Evolutionary conservation across 164 flowering plant species (phyloP).

Genomic region (Stephania yunnanensis): DNA sequence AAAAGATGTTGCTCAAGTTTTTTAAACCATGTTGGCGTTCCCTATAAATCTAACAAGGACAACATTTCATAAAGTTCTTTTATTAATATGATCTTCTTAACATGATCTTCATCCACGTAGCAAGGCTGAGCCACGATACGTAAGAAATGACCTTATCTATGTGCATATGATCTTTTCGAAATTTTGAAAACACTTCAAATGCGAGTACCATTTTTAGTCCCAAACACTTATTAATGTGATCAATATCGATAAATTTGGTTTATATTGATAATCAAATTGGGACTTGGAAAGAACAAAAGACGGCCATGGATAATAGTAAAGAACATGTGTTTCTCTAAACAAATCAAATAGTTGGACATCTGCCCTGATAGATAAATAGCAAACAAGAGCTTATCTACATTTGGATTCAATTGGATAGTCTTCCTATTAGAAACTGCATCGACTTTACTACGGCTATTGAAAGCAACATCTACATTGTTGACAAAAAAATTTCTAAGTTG

Average conservation of each 20-base stretch:
- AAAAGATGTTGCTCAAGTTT: slow-evolving; percentile 27
- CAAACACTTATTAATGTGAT: slow-evolving; percentile 67
- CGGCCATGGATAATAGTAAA: slow-evolving; percentile 82
- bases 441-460: slow-evolving; percentile 38
- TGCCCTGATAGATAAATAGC: slow-evolving; percentile 90
- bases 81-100: slow-evolving; percentile 47
- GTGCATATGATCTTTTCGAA: slow-evolving; percentile 47
- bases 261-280: slow-evolving; percentile 74
- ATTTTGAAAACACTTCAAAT: slow-evolving; percentile 63
- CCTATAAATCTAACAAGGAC: slow-evolving; percentile 46
- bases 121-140: slow-evolving; percentile 60
- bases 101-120: slow-evolving; percentile 73
- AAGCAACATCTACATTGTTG: slow-evolving; percentile 18
- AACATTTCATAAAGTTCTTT: slow-evolving; percentile 39
- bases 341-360: slow-evolving; percentile 95
- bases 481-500: slow-evolving; percentile 33
- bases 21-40: slow-evolving; percentile 51
- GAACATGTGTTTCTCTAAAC: slow-evolving; percentile 95
- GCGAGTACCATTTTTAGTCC: slow-evolving; percentile 69
- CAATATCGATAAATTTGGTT: slow-evolving; percentile 63
- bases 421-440: slow-evolving; percentile 36
- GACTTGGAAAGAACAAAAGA: slow-evolving; percentile 70
- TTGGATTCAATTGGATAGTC: slow-evolving; percentile 89
- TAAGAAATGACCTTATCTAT: slow-evolving; percentile 74
- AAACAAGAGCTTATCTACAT: slow-evolving; percentile 51